Conservation (phyloP, 2,329 filamentous ascomycete genomes). For the Colletotrichum higginsianum region DNA sequence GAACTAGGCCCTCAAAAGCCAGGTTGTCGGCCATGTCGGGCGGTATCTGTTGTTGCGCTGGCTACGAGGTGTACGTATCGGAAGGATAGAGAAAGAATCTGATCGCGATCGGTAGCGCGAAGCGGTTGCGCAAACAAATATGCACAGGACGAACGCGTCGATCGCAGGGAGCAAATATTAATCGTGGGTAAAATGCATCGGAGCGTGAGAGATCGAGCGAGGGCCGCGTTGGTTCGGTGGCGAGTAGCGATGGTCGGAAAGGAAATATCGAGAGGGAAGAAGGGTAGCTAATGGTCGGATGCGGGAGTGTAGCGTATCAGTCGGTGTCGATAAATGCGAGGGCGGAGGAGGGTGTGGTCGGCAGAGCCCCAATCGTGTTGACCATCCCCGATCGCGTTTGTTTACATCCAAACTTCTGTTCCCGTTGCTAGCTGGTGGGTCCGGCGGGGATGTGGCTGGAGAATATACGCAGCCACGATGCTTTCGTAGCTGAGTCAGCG, state of each 20-base stretch:
- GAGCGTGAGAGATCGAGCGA: conserved; percentile 8
- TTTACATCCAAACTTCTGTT: conserved; percentile 43
- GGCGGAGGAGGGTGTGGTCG: conserved; percentile 15
- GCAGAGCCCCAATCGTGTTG: conserved; percentile 31
- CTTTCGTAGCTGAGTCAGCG: background rate
- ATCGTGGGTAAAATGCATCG: conserved; percentile 38
- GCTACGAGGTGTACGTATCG: background rate
- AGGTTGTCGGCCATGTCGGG: conserved; percentile 26
- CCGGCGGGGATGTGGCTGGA: conserved; percentile 37
- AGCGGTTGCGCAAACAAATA: conserved; percentile 8
- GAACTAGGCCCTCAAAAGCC: conserved; percentile 43
- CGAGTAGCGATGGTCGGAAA: conserved; percentile 25
- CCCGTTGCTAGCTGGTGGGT: conserved; percentile 42
- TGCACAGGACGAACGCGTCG: conserved; percentile 30
- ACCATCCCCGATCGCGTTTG: conserved; percentile 41
- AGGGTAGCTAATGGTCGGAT: conserved; percentile 16
- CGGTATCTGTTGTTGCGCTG: background rate
- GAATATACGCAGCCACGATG: background rate
- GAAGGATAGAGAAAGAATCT: background rate
- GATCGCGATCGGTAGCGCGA: conserved; percentile 27
- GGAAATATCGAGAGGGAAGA: conserved; percentile 17
- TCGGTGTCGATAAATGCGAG: conserved; percentile 25
- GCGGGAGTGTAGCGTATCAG: conserved; percentile 4
- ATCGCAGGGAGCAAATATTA: conserved; percentile 37
- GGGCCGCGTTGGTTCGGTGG: conserved; percentile 1